These are phyloP conservation scores for Tylopilus rubrobrunneus DNA, from an alignment of 768 basidiomycete genomes.

Conservation along the genomic window DNA sequence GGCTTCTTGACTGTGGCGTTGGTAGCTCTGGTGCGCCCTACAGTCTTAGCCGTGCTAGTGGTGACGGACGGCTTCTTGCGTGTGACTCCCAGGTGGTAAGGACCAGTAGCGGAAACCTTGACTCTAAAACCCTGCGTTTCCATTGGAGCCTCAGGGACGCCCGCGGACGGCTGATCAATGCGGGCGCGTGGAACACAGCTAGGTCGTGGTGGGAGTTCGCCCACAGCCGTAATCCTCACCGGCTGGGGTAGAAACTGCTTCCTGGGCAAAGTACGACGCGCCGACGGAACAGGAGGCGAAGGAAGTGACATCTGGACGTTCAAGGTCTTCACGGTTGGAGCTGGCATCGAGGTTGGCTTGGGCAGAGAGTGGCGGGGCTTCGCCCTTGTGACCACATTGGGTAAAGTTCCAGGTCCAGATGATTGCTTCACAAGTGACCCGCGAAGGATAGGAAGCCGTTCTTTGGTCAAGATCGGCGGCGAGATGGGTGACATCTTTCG, in stretches of 20 bases:
- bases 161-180: background rate
- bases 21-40: background rate
- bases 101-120: background rate
- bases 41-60: too few species aligned
- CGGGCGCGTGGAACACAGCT: constrained; percentile 2
- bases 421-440: background rate
- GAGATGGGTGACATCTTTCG: too few species aligned
- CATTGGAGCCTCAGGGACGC: background rate
- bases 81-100: background rate
- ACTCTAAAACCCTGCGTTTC: background rate
- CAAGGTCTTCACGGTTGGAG: background rate
- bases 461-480: background rate
- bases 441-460: background rate
- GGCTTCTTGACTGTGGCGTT: background rate
- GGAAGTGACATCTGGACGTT: background rate
- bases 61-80: background rate
- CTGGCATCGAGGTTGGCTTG: background rate
- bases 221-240: background rate
- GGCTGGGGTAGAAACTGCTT: background rate
- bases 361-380: background rate
- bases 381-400: background rate
- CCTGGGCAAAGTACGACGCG: background rate
- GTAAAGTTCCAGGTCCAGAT: background rate
- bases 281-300: background rate
- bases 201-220: background rate